These are phyloP conservation scores for Penicillium sp. DNA, from an alignment of 2,329 filamentous ascomycete genomes.

Conservation along the genomic window DNA sequence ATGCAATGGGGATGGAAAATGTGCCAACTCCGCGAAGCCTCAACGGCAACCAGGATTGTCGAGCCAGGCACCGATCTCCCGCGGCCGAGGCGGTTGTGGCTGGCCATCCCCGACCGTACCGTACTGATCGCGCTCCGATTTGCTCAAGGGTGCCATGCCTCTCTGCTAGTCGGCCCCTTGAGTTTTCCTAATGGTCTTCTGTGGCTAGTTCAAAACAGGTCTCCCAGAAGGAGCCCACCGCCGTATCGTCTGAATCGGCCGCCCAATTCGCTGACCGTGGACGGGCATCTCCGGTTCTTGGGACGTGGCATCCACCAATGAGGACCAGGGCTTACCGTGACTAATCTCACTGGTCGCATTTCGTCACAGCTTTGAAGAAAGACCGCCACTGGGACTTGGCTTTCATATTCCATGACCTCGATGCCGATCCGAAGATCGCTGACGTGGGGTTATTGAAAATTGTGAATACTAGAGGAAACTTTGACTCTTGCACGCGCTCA, in stretches of 20 bases:
- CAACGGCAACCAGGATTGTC: constrained; percentile 2
- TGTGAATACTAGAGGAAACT: background rate
- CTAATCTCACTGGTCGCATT: constrained; percentile 3
- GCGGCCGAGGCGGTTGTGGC: constrained; percentile 20
- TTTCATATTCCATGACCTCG: constrained; percentile 9
- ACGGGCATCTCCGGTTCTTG: constrained; percentile 16
- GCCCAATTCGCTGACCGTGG: constrained; percentile 14
- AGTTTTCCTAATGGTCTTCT: too few relatives aligned
- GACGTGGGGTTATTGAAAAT: constrained; percentile 26
- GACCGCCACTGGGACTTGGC: constrained; percentile 7
- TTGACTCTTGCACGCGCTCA: too few relatives aligned
- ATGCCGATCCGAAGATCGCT: constrained; percentile 33
- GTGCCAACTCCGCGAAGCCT: background rate
- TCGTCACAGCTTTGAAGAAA: constrained; percentile 4
- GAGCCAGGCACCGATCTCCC: constrained; percentile 23
- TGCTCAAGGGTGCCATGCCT: background rate
- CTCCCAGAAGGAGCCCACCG: background rate
- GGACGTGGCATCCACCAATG: background rate
- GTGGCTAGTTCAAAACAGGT: background rate
- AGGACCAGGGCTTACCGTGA: background rate
- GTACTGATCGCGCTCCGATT: constrained; percentile 9
- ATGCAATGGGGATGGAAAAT: background rate
- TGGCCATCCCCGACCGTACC: constrained; percentile 3
- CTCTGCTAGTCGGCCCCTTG: too few relatives aligned
- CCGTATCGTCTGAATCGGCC: constrained; percentile 6